phyloP scores from a whole-genome alignment of 164 flowering plant species.

The Tetracentron sinense region DNA sequence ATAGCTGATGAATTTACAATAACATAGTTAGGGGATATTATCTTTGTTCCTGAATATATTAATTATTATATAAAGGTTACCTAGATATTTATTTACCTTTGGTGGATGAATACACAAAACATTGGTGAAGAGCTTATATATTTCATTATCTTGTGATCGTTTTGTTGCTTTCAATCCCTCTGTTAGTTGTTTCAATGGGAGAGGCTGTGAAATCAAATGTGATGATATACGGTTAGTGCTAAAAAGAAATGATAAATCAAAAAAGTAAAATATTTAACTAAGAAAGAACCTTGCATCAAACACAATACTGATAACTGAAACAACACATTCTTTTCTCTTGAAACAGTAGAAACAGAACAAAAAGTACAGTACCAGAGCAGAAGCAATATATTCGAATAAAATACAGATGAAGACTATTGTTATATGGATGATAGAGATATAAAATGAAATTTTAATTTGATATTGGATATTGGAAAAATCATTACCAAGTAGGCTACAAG shows the following conservation, averaged over 20 bases:
- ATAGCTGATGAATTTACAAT: not conserved
- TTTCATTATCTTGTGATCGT: constrained; percentile 56
- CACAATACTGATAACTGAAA: not conserved
- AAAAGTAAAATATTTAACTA: not conserved
- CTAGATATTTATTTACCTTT: constrained; percentile 45
- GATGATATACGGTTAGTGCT: not conserved
- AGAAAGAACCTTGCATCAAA: not conserved
- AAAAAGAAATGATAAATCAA: not conserved
- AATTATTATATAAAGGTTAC: not conserved
- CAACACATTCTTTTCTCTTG: not conserved
- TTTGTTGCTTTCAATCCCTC: constrained; percentile 76
- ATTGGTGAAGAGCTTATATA: constrained; percentile 71
- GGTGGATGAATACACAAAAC: constrained; percentile 68
- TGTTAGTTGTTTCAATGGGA: constrained; percentile 71
- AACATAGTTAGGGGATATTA: not conserved
- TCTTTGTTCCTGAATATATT: not conserved
- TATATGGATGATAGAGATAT: too few relatives aligned
- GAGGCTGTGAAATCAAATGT: constrained; percentile 56
- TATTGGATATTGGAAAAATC: not conserved
- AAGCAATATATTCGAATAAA: too few relatives aligned
- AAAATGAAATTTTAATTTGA: too few relatives aligned
- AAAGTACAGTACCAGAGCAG: not conserved
- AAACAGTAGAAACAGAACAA: not conserved
- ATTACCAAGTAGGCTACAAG: not conserved
- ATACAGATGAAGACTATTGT: too few relatives aligned